These are phyloP conservation scores for Pythium monospermum DNA, from an alignment of 352 stramenopile genomes.

Conservation along the genomic window DNA sequence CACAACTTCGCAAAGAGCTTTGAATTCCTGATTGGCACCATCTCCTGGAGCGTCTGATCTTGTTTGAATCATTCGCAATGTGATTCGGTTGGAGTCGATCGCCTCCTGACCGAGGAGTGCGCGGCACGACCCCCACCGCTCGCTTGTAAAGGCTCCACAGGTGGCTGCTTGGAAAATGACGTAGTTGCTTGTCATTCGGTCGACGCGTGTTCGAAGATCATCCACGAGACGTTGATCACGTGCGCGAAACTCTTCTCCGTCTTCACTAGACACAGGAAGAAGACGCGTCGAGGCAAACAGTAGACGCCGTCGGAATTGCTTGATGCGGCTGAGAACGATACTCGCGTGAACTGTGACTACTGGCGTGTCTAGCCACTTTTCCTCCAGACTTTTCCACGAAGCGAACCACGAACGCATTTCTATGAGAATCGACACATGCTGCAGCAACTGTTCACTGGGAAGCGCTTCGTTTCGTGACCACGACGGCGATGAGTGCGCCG, in stretches of 20 bases:
- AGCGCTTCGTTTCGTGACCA: slow-evolving; percentile 24
- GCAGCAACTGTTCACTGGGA: slow-evolving; percentile 36
- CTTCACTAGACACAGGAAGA: not conserved
- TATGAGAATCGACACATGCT: slow-evolving; percentile 48
- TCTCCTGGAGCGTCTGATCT: not conserved
- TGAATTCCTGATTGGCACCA: slow-evolving; percentile 23
- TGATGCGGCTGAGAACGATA: slow-evolving; percentile 47
- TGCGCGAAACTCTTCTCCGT: slow-evolving; percentile 2
- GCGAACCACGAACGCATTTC: slow-evolving; percentile 53
- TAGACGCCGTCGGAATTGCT: slow-evolving; percentile 51
- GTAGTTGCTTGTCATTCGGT: slow-evolving; percentile 37
- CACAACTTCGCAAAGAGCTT: slow-evolving; percentile 39
- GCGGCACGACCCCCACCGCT: slow-evolving; percentile 27
- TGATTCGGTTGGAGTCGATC: not conserved
- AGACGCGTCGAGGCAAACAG: slow-evolving; percentile 32
- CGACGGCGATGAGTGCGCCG: not conserved
- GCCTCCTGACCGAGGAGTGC: slow-evolving; percentile 11
- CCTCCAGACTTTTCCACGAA: slow-evolving; percentile 39
- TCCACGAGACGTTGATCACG: slow-evolving; percentile 30
- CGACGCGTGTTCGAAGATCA: slow-evolving; percentile 33
- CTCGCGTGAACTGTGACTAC: slow-evolving; percentile 38
- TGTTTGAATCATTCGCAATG: slow-evolving; percentile 12
- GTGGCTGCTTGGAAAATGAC: slow-evolving; percentile 48
- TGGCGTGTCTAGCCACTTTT: slow-evolving; percentile 40
- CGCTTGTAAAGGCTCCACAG: slow-evolving; percentile 30